Base-by-base conservation (phyloP, 805 yeast genomes). In the Metschnikowia matae region DNA sequence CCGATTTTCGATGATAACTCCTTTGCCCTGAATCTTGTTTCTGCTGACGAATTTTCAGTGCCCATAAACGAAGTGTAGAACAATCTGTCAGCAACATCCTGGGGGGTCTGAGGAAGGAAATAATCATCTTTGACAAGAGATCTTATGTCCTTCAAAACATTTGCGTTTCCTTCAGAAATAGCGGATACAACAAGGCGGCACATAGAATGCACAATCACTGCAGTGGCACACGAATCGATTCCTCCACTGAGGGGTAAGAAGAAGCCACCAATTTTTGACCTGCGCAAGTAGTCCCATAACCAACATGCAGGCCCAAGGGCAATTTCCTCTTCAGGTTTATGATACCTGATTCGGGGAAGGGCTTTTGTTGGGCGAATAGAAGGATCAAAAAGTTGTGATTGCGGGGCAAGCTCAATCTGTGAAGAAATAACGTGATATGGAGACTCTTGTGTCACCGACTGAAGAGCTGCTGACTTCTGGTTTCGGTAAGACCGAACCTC, bases 251-350 rank as follows among this genome's bases (percentile, higher is more conserved):
- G 74, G 0, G 99, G 98, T 42, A 94, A 73, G 68, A 94, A 95
- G 65, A 78, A 94, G 0, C 99, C 99, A 0, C 90, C 89, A 46
- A 94, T 87, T 57, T 81, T 82, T 58, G 96, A 89, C 56, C 99
- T 80, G 66, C 99, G 81, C 51, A 94, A 76, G 63, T 94, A 94
- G 67, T 94, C 99, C 99, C 99, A 94, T 55, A 94, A 69, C 99
- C 99, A 94, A 67, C 99, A 94, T 0, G 99, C 99, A 0, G 99
- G 99, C 0, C 99, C 99, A 40, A 88, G 73, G 0, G 98, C 97
- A 57, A 94, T 92, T 68, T 94, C 99, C 69, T 94, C 97, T 62
- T 91, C 96, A 2, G 99, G 97, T 2, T 73, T 62, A 67, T 87
- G 95, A 60, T 86, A 85, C 36, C 75, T 77, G 40, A 85, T 75